A percentile compares a stretch with the other conserved stretches of the same genome.
phyloP scores from a whole-genome alignment of 2,329 filamentous ascomycete genomes.

The Aspergillus puulaauensis region DNA sequence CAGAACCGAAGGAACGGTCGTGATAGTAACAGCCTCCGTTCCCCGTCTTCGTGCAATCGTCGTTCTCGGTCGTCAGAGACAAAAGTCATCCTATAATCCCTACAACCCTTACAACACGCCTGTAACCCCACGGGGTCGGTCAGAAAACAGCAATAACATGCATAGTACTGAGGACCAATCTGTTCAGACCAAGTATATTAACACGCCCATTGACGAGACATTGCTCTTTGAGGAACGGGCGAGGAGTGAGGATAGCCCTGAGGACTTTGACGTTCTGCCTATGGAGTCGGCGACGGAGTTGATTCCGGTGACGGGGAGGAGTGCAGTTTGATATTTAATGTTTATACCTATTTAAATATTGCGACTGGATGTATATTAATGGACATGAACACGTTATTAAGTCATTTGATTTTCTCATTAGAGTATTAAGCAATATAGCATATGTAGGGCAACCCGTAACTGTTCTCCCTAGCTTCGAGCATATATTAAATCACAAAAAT shows the following conservation, averaged over 20 bases:
- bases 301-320: background rate
- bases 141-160: background rate
- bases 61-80: background rate
- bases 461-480: too few relatives aligned
- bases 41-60: constrained; percentile 5
- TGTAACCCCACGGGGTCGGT: background rate
- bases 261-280: background rate
- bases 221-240: background rate
- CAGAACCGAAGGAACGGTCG: constrained; percentile 7
- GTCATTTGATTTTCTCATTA: too few relatives aligned
- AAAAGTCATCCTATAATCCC: background rate
- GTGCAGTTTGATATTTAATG: background rate
- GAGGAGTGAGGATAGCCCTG: background rate
- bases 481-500: too few relatives aligned
- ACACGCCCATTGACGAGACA: background rate
- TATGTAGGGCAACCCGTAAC: too few relatives aligned
- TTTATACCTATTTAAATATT: background rate
- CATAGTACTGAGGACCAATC: too few relatives aligned
- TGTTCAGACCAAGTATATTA: rapidly evolving
- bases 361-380: too few relatives aligned
- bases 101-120: background rate
- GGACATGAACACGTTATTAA: too few relatives aligned
- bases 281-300: background rate
- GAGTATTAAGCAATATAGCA: too few relatives aligned
- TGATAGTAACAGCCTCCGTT: constrained; percentile 5